phyloP scores from a whole-genome alignment of 108 stramenopile genomes.

The Pseudonitzschia delicatissima region DNA sequence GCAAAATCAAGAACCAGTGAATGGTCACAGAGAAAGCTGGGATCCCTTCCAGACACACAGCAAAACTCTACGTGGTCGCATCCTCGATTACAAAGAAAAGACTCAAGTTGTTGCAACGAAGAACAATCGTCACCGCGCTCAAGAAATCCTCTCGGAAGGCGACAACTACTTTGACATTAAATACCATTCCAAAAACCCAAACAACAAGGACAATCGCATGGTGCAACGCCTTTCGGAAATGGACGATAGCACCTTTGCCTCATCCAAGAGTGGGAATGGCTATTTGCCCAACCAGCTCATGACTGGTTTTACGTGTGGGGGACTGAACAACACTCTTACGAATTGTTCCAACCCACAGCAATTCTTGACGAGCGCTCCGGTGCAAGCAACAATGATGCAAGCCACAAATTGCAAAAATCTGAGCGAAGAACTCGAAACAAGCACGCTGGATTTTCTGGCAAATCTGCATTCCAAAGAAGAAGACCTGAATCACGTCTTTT shows the following conservation, averaged over 20 bases:
- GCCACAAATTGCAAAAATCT: background rate
- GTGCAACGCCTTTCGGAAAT: constrained; percentile 14
- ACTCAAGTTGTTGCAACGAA: constrained; percentile 1
- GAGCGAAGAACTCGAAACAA: background rate
- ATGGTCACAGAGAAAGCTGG: background rate
- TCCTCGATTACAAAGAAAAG: background rate
- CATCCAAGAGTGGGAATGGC: background rate
- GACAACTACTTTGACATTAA: no score
- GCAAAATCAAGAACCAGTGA: background rate
- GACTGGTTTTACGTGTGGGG: background rate
- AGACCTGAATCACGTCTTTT: background rate
- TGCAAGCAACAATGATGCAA: background rate
- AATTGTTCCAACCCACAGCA: background rate
- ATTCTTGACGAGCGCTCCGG: background rate
- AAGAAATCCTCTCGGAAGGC: background rate
- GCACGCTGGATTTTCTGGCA: constrained; percentile 9
- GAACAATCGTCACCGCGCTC: background rate
- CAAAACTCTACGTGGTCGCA: background rate
- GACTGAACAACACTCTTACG: no score
- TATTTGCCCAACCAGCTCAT: background rate
- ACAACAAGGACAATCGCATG: background rate
- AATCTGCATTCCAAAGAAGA: background rate
- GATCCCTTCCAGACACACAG: background rate
- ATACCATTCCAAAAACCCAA: background rate
- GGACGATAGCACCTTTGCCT: constrained; percentile 11